Conservation (phyloP, 805 yeast species). For the Pichia kluyveri region DNA sequence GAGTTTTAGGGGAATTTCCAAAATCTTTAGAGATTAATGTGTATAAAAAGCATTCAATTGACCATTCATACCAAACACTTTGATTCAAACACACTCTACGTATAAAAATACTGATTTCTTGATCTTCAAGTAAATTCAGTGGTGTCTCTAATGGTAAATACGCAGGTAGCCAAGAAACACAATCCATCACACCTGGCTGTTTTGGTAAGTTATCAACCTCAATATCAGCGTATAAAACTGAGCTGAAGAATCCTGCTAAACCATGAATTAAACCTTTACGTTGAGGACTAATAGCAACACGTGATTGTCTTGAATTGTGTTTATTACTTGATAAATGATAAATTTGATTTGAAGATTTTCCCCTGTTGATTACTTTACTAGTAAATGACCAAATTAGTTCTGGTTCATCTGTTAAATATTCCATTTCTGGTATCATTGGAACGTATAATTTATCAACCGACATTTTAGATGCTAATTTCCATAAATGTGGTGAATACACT, state of each 20-base stretch:
- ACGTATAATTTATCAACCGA: slow-evolving; percentile 21
- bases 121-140: slow-evolving; percentile 40
- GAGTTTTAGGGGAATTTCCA: neutral
- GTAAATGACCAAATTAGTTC: slow-evolving; percentile 42
- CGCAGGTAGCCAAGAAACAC: slow-evolving; percentile 59
- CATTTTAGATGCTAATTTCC: slow-evolving; percentile 23
- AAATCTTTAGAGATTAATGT: slow-evolving; percentile 7
- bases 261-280: slow-evolving; percentile 59
- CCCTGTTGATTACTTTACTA: neutral
- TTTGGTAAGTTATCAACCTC: slow-evolving; percentile 37
- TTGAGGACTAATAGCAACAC: slow-evolving; percentile 31
- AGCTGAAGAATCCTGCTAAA: slow-evolving; percentile 64
- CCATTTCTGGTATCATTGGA: slow-evolving; percentile 26
- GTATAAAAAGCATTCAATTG: slow-evolving; percentile 42
- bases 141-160: slow-evolving; percentile 55
- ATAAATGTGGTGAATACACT: slow-evolving; percentile 46
- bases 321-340: slow-evolving; percentile 4
- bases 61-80: slow-evolving; percentile 64
- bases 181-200: slow-evolving; percentile 16
- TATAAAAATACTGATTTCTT: slow-evolving; percentile 43
- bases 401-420: slow-evolving; percentile 36
- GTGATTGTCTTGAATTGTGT: slow-evolving; percentile 18
- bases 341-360: too few relatives aligned
- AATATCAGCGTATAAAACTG: slow-evolving; percentile 55
- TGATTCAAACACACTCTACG: slow-evolving; percentile 35